Base-by-base conservation (phyloP, 2,329 filamentous ascomycete genomes). In the Penicillium hesseltinei region DNA sequence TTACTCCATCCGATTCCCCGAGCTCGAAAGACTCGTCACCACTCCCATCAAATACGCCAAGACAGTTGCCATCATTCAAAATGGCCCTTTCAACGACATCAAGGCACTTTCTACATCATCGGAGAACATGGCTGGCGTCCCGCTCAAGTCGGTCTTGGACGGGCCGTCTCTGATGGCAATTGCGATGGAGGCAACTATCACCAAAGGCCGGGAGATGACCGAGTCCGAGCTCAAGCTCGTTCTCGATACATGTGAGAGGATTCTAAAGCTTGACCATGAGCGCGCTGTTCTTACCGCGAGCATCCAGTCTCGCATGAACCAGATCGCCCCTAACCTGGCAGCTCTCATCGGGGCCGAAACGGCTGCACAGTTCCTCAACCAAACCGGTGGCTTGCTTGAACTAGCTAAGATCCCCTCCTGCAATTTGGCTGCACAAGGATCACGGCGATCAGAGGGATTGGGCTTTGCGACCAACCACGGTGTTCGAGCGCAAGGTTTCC, bases 11-110 rank as follows among this genome's bases (percentile, higher is more conserved):
- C 86, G 93, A 59, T 99, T 97, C 69, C 93, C 94, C 0, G 93
- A 97, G 75, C 84, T 99, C 40, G 94, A 99, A 74, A 85, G 84
- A 19, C 84, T 99, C 35, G 88, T 99, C 59, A 91, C 90, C 56
- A 96, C 93, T 68, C 92, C 94, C 1, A 82, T 97, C 50, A 91
- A 97, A 72, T 99, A 97, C 77, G 92, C 93, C 29, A 96, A 96
- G 78, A 91, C 94, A 0, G 94, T 97, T 9, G 88, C 91, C 4
- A 95, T 97, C 63, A 84, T 99, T 61, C 89, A 91, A 65, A 97
- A 97, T 77, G 91, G 91, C 0, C 92, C 94, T 15, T 84, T 97
- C 80, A 88, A 95, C 69, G 89, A 88, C 67, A 93, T 97, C 77
- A 93, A 92, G 73, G 80, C 82, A 2, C 82, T 96, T 46, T 88